phyloP scores from a whole-genome alignment of 2,329 filamentous ascomycete genomes.

The Claviceps spartinae region DNA sequence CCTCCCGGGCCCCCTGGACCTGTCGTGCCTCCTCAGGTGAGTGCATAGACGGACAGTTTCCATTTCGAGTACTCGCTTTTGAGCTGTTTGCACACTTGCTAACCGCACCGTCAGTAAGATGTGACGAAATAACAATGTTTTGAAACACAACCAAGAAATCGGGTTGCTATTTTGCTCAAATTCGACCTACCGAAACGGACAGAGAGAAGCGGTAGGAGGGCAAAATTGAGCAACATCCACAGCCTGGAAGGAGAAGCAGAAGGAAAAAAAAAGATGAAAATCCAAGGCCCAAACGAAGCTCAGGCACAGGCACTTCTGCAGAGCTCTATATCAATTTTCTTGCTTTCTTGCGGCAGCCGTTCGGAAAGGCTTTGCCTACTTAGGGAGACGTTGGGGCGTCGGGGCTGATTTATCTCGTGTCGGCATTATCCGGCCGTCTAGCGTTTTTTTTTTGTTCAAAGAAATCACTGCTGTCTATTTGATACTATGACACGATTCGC shows the following conservation, averaged over 20 bases:
- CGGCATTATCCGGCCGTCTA: slow-evolving; percentile 10
- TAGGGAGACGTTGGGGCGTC: slow-evolving; percentile 17
- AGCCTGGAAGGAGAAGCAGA: neutral
- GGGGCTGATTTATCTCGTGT: slow-evolving; percentile 14
- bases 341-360: slow-evolving; percentile 12
- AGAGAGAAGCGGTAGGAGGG: neutral
- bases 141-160: neutral
- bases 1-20: slow-evolving; percentile 24
- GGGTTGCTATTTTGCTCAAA: neutral
- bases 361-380: slow-evolving; percentile 9
- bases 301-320: slow-evolving; percentile 1
- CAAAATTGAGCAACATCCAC: neutral
- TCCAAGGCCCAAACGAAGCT: neutral
- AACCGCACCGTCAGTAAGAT: neutral
- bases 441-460: slow-evolving; percentile 1
- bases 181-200: neutral
- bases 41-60: slow-evolving; percentile 5
- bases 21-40: slow-evolving; percentile 27
- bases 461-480: slow-evolving; percentile 19
- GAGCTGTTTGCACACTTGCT: slow-evolving; percentile 1
- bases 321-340: slow-evolving; percentile 12
- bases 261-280: neutral
- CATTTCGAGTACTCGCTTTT: neutral
- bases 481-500: slow-evolving; percentile 16
- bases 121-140: neutral